Evolutionary conservation across 1,284 basidiomycete species (phyloP), one percentile per base, ranked within the genome.

Genomic region (Paramarasmius palmivorus): DNA sequence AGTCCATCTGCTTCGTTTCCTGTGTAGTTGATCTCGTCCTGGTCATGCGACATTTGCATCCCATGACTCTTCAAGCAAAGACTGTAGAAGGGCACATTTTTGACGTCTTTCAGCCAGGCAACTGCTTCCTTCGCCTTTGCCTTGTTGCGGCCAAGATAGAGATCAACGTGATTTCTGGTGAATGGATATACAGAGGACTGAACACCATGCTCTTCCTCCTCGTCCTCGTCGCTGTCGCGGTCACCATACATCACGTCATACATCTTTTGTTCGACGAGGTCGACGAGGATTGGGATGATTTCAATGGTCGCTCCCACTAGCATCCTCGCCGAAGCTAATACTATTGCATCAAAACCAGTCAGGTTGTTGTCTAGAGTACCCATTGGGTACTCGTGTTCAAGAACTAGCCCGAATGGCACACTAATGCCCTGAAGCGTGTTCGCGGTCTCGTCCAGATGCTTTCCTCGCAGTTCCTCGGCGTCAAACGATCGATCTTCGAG

Each of bases 1-100:
- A 53, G 58, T 3, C 61, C 56, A 53, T 62, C 56, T 6, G 63
- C 54, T 51, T 69, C 67, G 46, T 67, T 70, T 1, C 68, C 68
- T 1, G 55, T 55, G 42, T 62, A 58, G 34, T 61, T 58, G 37
- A 41, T 29, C 3, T 61, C 61, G 36, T 65, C 57, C 14, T 45
- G 15, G 1, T 59, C 44, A 3, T 61, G 35, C 17, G 49, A 52
- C 63, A 61, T 64, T 1, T 40, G 23, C 15, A 58, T 36, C 14
- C 60, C 19, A 4, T 63, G 49, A 5, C 42, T 40, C 8, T 44
- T 17, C 26, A 66, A 56, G 9, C 61, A 49, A 17, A 55, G 47
- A n/a, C 52, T 53, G 49, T 62, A 68, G 53, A 70, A 69, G 1
- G 61, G 63, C 4, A 67, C 57, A n/a, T 61, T 39, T 12, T 61